Conservation (phyloP, 2,329 filamentous ascomycete species). For the Fusarium tanahbumbuense region DNA sequence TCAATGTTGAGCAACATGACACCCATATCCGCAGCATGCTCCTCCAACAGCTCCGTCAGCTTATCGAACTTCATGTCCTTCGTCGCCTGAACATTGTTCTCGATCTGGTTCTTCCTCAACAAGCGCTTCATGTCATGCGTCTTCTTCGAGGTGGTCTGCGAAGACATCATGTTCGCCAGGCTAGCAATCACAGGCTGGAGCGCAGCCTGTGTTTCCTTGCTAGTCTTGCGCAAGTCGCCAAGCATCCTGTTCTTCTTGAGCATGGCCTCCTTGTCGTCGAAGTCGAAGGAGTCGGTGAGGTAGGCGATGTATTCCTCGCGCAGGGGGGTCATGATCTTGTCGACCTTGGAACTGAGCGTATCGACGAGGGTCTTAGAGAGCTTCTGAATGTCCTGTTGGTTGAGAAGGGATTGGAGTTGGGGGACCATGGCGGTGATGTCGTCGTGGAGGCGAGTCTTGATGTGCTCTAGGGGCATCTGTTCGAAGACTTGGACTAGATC, state of each 20-base stretch:
- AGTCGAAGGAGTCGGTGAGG: not conserved
- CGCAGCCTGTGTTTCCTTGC: not conserved
- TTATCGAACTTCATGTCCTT: conserved; percentile 22
- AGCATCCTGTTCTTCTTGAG: conserved; percentile 20
- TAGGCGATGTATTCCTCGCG: conserved; percentile 1
- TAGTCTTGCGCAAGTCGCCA: not conserved
- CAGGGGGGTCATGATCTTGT: not conserved
- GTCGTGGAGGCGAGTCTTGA: conserved; percentile 4
- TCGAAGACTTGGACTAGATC: conserved; percentile 1
- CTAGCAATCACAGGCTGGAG: conserved; percentile 11
- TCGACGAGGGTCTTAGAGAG: conserved; percentile 4
- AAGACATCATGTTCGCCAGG: conserved; percentile 20
- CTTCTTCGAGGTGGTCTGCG: conserved; percentile 22
- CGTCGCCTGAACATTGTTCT: conserved; percentile 19
- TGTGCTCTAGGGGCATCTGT: not conserved
- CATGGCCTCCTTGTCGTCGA: not conserved
- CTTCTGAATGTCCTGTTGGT: conserved; percentile 5
- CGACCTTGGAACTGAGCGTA: conserved; percentile 12
- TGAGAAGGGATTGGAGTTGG: conserved; percentile 8
- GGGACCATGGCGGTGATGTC: conserved; percentile 14
- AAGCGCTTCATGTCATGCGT: conserved; percentile 24
- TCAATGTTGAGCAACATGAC: conserved; percentile 22
- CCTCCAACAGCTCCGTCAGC: not conserved
- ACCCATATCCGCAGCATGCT: conserved; percentile 17
- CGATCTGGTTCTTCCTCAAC: conserved; percentile 11